phyloP scores from a whole-genome alignment of 2,329 filamentous ascomycete species.

The Sporothrix protearum region DNA sequence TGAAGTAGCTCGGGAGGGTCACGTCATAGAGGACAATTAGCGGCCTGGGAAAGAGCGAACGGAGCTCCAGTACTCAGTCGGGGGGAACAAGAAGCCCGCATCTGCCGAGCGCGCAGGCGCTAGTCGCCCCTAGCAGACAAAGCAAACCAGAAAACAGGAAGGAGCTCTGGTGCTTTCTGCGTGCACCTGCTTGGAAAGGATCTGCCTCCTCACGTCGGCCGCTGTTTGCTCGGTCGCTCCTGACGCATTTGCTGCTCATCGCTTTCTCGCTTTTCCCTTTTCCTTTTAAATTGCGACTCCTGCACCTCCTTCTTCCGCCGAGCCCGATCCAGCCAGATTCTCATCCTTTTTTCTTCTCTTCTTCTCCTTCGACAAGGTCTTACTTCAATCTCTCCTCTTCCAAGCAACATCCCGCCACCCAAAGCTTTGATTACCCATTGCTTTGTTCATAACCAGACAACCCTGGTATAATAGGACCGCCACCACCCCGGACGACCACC shows the following conservation, averaged over 20 bases:
- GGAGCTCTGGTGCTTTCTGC: background rate
- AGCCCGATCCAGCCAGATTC: background rate
- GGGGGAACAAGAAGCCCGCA: slow-evolving; percentile 1
- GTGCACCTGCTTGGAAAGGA: background rate
- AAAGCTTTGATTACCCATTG: slow-evolving; percentile 8
- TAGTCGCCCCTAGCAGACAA: slow-evolving; percentile 11
- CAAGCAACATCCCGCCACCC: slow-evolving; percentile 16
- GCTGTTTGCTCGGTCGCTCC: slow-evolving; percentile 15
- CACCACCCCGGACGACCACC: slow-evolving; percentile 12
- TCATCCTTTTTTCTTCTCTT: background rate
- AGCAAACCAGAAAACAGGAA: slow-evolving; percentile 9
- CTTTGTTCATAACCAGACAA: slow-evolving; percentile 6
- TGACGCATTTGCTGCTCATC: background rate
- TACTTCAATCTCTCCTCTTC: background rate
- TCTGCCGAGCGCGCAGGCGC: slow-evolving; percentile 18
- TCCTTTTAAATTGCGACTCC: slow-evolving; percentile 22
- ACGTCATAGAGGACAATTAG: slow-evolving; percentile 24
- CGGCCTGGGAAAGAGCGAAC: background rate
- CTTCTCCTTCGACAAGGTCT: too few species aligned
- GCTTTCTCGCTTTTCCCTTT: slow-evolving; percentile 16
- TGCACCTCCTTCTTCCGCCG: slow-evolving; percentile 9
- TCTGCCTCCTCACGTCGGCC: background rate
- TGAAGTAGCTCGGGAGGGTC: slow-evolving; percentile 17
- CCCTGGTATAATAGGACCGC: slow-evolving; percentile 20
- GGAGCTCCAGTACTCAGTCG: background rate